Conservation (phyloP, 805 yeast genomes). For the Lipomyces starkeyi region DNA sequence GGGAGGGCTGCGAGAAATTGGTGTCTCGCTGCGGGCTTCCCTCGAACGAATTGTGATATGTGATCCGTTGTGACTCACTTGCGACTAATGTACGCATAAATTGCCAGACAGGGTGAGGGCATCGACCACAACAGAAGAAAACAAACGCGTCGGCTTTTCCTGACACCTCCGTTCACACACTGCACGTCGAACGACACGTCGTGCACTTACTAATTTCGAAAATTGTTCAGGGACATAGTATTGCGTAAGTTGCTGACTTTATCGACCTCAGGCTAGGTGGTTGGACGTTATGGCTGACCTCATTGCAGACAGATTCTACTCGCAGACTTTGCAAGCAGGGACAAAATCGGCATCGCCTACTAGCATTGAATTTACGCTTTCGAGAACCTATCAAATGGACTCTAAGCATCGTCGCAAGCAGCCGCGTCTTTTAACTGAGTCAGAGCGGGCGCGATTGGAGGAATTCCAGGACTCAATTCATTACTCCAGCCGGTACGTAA, state of each 20-base stretch:
- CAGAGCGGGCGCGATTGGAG: conserved; percentile 82
- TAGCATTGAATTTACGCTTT: background rate
- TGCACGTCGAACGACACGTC: background rate
- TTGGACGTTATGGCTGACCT: background rate
- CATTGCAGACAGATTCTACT: background rate
- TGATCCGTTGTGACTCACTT: background rate
- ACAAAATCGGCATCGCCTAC: background rate
- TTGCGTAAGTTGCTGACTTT: background rate
- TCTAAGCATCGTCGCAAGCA: conserved; percentile 27
- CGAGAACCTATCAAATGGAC: conserved; percentile 19
- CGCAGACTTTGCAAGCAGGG: background rate
- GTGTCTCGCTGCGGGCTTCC: background rate
- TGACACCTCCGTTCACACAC: background rate
- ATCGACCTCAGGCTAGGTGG: background rate
- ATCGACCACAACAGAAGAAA: background rate
- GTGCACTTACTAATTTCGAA: background rate
- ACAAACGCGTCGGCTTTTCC: background rate
- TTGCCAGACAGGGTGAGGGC: background rate
- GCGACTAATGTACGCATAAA: too few species aligned
- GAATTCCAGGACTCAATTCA: conserved; percentile 95
- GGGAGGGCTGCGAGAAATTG: background rate
- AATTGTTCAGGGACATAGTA: background rate
- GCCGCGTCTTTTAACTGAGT: conserved; percentile 73
- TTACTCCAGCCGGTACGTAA: conserved; percentile 73
- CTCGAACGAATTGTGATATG: background rate